These are phyloP conservation scores for Talaromyces sp. DNA, from an alignment of 2,329 filamentous ascomycete genomes.

Conservation along the genomic window DNA sequence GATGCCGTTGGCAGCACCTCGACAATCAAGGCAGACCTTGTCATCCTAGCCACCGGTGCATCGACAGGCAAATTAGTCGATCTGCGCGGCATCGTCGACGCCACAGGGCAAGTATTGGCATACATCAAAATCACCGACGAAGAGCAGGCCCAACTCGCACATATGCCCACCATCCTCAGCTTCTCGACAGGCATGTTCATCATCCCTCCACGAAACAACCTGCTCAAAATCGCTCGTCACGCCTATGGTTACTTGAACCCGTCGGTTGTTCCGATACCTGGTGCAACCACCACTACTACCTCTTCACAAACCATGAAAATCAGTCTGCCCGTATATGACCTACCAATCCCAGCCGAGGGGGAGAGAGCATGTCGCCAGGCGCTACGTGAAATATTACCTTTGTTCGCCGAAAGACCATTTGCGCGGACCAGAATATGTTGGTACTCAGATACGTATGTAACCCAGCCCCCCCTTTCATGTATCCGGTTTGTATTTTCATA, in stretches of 20 bases:
- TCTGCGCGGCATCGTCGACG: conserved; percentile 69
- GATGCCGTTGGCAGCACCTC: conserved; percentile 18
- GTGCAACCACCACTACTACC: conserved; percentile 2
- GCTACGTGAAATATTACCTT: conserved; percentile 60
- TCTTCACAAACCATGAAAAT: conserved; percentile 30
- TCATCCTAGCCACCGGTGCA: conserved; percentile 78
- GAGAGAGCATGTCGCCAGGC: conserved; percentile 60
- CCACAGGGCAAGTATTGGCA: conserved; percentile 76
- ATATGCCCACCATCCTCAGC: conserved; percentile 62
- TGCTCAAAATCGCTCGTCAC: conserved; percentile 70
- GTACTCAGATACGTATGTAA: conserved; percentile 66
- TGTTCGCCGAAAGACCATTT: conserved; percentile 60
- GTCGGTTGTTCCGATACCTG: conserved; percentile 30
- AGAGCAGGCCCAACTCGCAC: conserved; percentile 63
- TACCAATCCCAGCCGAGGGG: conserved; percentile 53
- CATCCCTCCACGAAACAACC: conserved; percentile 51
- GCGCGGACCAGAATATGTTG: conserved; percentile 64
- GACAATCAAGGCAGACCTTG: conserved; percentile 63
- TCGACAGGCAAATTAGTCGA: conserved; percentile 80
- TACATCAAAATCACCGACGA: conserved; percentile 71
- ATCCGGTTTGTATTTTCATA: background rate
- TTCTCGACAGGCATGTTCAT: conserved; percentile 52
- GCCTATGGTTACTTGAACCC: conserved; percentile 62
- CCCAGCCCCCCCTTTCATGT: background rate
- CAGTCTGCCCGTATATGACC: conserved; percentile 39